A percentile compares a stretch with the other conserved stretches of the same genome.
phyloP scores from a whole-genome alignment of 2,329 filamentous ascomycete genomes.

The Thielaviopsis euricoi region DNA sequence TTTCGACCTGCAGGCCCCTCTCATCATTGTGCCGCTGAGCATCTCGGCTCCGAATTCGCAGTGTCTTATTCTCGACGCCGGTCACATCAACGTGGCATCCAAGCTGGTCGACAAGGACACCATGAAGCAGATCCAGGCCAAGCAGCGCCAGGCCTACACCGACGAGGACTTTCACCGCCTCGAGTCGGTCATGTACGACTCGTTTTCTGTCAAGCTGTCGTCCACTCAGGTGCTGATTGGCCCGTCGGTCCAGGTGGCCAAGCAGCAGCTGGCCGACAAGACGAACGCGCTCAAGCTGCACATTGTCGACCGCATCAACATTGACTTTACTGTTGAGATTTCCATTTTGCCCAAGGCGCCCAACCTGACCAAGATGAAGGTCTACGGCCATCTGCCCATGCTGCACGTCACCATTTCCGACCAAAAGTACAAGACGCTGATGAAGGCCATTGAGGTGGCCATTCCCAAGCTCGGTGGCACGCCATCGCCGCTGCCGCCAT shows the following conservation, averaged over 20 bases:
- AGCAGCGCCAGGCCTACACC: conserved; percentile 73
- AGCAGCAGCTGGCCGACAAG: conserved; percentile 56
- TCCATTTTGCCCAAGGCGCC: conserved; percentile 95
- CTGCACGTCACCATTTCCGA: conserved; percentile 87
- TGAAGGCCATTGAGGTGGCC: conserved; percentile 90
- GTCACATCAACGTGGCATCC: conserved; percentile 87
- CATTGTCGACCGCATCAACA: conserved; percentile 90
- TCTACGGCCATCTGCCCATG: conserved; percentile 83
- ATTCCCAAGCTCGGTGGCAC: conserved; percentile 57
- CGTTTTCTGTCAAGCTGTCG: conserved; percentile 80
- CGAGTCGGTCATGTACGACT: conserved; percentile 93
- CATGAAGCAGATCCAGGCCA: conserved; percentile 75
- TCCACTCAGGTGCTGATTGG: conserved; percentile 94
- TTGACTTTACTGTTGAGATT: conserved; percentile 89
- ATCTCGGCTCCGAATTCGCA: conserved; percentile 67
- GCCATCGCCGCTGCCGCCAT: neutral
- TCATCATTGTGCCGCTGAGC: conserved; percentile 91
- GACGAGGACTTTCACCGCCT: conserved; percentile 78
- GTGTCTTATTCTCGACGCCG: conserved; percentile 88
- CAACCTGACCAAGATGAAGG: conserved; percentile 77
- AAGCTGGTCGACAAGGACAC: conserved; percentile 87
- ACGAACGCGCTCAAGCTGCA: conserved; percentile 60
- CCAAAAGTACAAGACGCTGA: conserved; percentile 88
- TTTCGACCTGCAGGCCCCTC: conserved; percentile 81
- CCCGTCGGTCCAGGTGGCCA: conserved; percentile 79